Evolutionary conservation across 495 filamentous ascomycete species (phyloP), one percentile per base, ranked within the genome.

Genomic region (Tuber magnatum): DNA sequence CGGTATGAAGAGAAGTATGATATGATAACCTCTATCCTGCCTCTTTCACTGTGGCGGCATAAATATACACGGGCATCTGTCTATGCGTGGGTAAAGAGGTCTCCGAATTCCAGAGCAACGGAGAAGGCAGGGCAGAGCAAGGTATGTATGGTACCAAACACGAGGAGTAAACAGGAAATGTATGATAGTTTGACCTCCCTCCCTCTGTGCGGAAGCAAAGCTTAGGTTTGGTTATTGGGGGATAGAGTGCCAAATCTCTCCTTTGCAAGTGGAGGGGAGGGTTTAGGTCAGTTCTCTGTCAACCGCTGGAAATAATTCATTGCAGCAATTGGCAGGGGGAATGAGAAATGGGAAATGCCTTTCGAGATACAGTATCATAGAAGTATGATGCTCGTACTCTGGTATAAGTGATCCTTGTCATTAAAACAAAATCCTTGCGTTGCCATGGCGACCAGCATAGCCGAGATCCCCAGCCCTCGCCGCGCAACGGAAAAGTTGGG

Each of bases 361-460:
- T 48, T 48, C 22, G 44, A 48, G 22, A 48, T 48, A 48, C 0
- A 22, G 7, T 9, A 43, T 43, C 42, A 12, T 12, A 43, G 3
- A 12, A 12, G 42, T 43, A n/a, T n/a, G n/a, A n/a, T n/a, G n/a
- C n/a, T n/a, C n/a, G n/a, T n/a, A 48, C 16, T 6, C 3, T 7
- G 10, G n/a, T 44, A 12, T 4, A 71, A 70, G 68, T 38, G n/a
- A n/a, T 38, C 40, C 35, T 69, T 41, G 35, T 32, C 35, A n/a
- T 38, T 69, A 20, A 28, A 71, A 71, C 24, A 44, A 32, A 20
- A 79, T 75, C 73, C 73, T 44, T 65, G 72, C 72, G 77, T 79
- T 79, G 77, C 77, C 72, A 79, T 79, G 40, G 77, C 71, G 77
- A 79, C 77, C 56, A 73, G 28, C 35, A 28, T 18, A 70, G 43